Evolutionary conservation across 352 stramenopile species (phyloP).

Genomic region (Phytopythium sindhum): DNA sequence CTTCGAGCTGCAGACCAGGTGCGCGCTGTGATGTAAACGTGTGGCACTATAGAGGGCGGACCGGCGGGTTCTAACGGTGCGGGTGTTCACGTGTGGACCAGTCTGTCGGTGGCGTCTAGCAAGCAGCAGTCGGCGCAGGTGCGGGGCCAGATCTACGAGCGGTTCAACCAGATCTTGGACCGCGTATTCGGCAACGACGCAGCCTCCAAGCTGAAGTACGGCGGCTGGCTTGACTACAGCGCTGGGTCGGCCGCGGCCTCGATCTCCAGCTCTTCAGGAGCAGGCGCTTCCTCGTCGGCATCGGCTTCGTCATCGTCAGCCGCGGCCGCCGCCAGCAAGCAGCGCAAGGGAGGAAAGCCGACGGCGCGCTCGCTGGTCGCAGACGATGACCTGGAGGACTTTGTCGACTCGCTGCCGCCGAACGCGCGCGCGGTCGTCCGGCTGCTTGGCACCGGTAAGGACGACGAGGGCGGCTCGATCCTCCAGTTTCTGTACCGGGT

Average conservation of each 20-base stretch:
- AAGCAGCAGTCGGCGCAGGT: constrained; percentile 79
- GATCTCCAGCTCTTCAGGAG: background rate
- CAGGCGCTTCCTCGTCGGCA: no score
- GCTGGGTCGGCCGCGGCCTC: constrained; percentile 29
- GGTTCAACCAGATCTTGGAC: constrained; percentile 83
- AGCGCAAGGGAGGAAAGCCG: constrained; percentile 26
- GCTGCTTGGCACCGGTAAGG: constrained; percentile 52
- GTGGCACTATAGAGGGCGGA: background rate
- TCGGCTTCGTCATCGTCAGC: constrained; percentile 4
- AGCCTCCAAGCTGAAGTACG: constrained; percentile 74
- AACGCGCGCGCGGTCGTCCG: constrained; percentile 54
- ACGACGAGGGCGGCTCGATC: constrained; percentile 68
- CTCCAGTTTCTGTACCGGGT: constrained; percentile 82
- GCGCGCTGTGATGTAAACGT: background rate
- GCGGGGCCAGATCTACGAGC: constrained; percentile 82
- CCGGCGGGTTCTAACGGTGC: background rate
- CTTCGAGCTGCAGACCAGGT: constrained; percentile 67
- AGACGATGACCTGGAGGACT: constrained; percentile 58
- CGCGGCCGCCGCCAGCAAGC: constrained; percentile 19
- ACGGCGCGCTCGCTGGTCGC: constrained; percentile 34
- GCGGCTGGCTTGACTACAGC: constrained; percentile 84
- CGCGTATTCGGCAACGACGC: constrained; percentile 73
- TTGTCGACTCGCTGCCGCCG: constrained; percentile 39
- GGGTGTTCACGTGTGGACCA: constrained; percentile 4
- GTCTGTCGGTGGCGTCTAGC: constrained; percentile 40